phyloP scores from a whole-genome alignment of 139 green algal species.

The Volvox reticuliferus region DNA sequence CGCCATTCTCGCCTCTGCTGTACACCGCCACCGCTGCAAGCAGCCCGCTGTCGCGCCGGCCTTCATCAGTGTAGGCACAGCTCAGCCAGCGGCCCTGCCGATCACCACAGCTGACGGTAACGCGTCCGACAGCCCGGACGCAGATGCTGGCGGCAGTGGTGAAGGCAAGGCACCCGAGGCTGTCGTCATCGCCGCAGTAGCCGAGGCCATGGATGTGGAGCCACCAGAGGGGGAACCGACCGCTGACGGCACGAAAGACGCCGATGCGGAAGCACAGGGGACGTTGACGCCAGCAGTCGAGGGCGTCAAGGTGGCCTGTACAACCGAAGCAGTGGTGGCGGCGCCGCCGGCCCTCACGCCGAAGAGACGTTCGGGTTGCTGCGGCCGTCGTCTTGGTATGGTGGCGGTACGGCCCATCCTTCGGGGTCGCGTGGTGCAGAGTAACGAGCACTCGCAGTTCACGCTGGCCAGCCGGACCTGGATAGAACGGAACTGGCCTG shows the following conservation, averaged over 20 bases:
- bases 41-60: neutral
- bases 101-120: neutral
- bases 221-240: too few relatives aligned
- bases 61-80: neutral
- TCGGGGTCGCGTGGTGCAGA: neutral
- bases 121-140: too few relatives aligned
- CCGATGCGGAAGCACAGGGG: too few relatives aligned
- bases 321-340: too few relatives aligned
- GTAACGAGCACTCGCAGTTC: neutral
- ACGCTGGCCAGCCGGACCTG: neutral
- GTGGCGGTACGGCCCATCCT: constrained; percentile 2
- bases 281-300: too few relatives aligned
- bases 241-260: too few relatives aligned
- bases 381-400: neutral
- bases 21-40: neutral
- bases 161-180: too few relatives aligned
- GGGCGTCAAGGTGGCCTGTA: too few relatives aligned
- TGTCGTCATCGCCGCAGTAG: neutral
- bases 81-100: neutral
- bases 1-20: constrained; percentile 10
- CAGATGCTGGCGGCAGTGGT: too few relatives aligned
- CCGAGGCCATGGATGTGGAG: neutral
- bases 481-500: neutral
- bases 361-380: neutral
- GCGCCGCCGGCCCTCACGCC: neutral